Conservation (phyloP, 192 early-diverging fungal species). For the Linnemannia hyalina region DNA sequence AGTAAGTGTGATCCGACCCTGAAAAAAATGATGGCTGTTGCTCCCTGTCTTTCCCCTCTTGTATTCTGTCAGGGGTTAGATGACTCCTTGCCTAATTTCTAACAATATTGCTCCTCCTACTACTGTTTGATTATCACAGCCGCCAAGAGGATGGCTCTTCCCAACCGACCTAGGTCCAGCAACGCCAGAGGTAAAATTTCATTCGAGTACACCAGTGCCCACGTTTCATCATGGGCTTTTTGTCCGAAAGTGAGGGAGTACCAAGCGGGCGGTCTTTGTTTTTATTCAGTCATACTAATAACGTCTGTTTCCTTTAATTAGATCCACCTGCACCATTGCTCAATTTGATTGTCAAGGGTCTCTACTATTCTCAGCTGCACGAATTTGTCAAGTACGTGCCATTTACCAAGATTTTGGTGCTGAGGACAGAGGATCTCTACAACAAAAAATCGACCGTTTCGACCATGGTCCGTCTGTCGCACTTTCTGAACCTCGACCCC, state of each 20-base stretch:
- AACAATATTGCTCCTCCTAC: background rate
- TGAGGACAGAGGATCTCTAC: conserved; percentile 52
- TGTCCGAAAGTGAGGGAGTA: background rate
- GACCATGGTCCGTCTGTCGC: conserved; percentile 48
- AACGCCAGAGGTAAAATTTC: conserved; percentile 44
- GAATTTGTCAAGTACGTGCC: conserved; percentile 55
- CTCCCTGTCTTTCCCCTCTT: background rate
- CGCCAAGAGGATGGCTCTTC: conserved; percentile 50
- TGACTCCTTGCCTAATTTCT: background rate
- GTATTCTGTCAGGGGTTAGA: background rate
- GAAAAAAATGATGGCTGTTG: background rate
- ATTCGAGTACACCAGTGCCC: no score
- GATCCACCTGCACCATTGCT: conserved; percentile 44
- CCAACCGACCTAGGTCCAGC: conserved; percentile 41
- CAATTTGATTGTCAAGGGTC: conserved; percentile 51
- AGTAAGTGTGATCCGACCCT: conserved; percentile 28
- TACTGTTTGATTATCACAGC: conserved; percentile 22
- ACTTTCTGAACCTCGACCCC: conserved; percentile 52
- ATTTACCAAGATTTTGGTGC: conserved; percentile 51
- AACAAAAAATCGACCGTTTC: conserved; percentile 49
- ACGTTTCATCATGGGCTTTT: background rate
- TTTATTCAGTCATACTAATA: background rate
- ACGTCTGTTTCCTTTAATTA: conserved; percentile 1
- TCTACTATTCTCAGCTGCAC: conserved; percentile 54
- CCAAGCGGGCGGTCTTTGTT: background rate